Conservation (phyloP, 1,139 yeast species). For the Suhomyces maxii region DNA sequence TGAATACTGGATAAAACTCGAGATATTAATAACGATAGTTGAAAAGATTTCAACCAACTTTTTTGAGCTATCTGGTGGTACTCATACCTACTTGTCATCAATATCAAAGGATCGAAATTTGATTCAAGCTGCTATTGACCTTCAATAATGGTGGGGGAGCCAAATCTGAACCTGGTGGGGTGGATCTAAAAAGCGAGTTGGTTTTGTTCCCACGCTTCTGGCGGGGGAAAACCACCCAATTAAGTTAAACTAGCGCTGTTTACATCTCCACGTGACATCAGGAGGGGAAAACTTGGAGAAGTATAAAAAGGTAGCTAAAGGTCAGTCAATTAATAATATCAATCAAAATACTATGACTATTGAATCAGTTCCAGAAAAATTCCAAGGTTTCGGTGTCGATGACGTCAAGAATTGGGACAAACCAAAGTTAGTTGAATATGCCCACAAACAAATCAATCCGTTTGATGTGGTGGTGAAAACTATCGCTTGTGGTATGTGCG, state of each 20-base stretch:
- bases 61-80: no score
- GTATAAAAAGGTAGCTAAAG: neutral
- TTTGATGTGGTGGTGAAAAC: slow-evolving; percentile 37
- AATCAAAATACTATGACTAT: slow-evolving; percentile 1
- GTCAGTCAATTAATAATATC: neutral
- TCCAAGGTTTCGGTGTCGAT: slow-evolving; percentile 36
- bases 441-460: slow-evolving; percentile 30
- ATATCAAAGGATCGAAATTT: no score
- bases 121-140: no score
- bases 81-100: no score
- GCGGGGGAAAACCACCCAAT: neutral
- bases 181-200: no score
- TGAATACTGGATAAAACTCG: no score
- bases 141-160: no score
- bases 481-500: slow-evolving; percentile 43
- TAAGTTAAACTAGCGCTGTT: slow-evolving; percentile 4
- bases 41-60: no score
- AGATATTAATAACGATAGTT: no score
- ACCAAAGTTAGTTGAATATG: slow-evolving; percentile 29
- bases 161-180: no score
- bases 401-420: slow-evolving; percentile 33
- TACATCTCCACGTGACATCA: neutral
- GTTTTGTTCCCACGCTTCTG: no score
- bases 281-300: neutral
- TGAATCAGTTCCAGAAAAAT: slow-evolving; percentile 25